Percentiles rank a stretch among this genome's conserved stretches.
Conservation (phyloP, 352 stramenopile genomes). For the Sclerospora graminicola region DNA sequence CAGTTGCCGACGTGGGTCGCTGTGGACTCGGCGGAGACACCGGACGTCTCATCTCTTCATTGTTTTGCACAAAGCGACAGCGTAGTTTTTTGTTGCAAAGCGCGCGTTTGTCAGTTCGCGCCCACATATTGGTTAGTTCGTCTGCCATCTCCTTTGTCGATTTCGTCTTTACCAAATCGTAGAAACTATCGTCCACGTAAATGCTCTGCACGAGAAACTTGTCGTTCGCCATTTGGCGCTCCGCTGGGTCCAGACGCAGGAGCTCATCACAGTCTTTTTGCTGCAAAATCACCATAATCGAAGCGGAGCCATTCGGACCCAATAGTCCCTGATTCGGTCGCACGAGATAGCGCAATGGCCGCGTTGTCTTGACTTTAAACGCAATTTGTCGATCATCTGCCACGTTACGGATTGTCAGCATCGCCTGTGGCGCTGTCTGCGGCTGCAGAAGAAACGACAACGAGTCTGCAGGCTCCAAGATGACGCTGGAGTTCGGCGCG, state of each 20-base stretch:
- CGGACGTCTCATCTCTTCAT: constrained; percentile 9
- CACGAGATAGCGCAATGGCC: constrained; percentile 82
- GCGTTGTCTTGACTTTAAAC: constrained; percentile 87
- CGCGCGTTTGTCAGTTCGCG: constrained; percentile 62
- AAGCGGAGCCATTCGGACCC: constrained; percentile 57
- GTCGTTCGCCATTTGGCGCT: constrained; percentile 80
- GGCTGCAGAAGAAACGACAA: constrained; percentile 62
- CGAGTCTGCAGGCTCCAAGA: constrained; percentile 74
- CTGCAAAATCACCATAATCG: constrained; percentile 83
- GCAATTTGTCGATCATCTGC: constrained; percentile 73
- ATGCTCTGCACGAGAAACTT: constrained; percentile 87
- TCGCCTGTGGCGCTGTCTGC: constrained; percentile 56
- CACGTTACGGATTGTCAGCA: constrained; percentile 79
- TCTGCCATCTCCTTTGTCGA: constrained; percentile 82
- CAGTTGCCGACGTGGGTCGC: constrained; percentile 1
- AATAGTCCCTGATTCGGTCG: constrained; percentile 82
- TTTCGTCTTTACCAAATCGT: constrained; percentile 81
- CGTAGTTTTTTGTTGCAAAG: constrained; percentile 85
- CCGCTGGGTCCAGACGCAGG: constrained; percentile 55
- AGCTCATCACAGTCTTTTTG: constrained; percentile 86
- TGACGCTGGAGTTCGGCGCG: constrained; percentile 65
- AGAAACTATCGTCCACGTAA: constrained; percentile 77
- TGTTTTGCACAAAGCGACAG: constrained; percentile 70
- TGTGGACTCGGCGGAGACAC: constrained; percentile 9
- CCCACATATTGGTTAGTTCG: constrained; percentile 83